Evolutionary conservation across 2,329 filamentous ascomycete genomes (phyloP).

Genomic region (Xylaria sp.): DNA sequence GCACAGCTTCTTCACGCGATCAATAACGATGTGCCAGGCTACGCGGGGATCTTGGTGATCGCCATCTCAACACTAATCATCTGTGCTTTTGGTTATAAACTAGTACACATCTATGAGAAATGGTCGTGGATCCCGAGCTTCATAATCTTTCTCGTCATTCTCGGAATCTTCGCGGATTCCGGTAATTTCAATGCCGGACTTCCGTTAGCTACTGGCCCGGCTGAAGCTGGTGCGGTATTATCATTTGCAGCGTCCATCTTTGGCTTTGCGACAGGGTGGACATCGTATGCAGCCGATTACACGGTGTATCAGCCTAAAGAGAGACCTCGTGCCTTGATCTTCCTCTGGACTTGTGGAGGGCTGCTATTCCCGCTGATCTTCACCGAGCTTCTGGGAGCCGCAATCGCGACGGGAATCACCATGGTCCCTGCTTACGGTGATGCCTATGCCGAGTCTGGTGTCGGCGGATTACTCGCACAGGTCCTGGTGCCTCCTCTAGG

Average conservation of each 20-base stretch:
- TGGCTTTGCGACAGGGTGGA: constrained; percentile 76
- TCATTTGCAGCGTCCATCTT: constrained; percentile 71
- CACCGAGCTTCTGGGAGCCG: constrained; percentile 74
- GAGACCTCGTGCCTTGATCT: constrained; percentile 66
- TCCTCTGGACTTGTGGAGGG: constrained; percentile 71
- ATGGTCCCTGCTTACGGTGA: constrained; percentile 58
- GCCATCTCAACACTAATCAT: constrained; percentile 70
- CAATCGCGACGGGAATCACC: constrained; percentile 68
- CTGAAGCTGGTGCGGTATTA: constrained; percentile 66
- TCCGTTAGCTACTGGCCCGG: constrained; percentile 63
- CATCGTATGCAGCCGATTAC: constrained; percentile 77
- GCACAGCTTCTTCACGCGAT: constrained; percentile 78
- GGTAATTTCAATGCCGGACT: constrained; percentile 64
- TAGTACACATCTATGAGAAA: constrained; percentile 79
- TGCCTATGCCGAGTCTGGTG: constrained; percentile 62
- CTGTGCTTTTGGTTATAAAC: constrained; percentile 75
- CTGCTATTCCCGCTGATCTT: constrained; percentile 75
- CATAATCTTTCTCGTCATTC: constrained; percentile 74
- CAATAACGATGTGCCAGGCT: constrained; percentile 71
- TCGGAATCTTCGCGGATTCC: constrained; percentile 71
- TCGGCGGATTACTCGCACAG: constrained; percentile 70
- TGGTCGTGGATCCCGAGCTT: constrained; percentile 76
- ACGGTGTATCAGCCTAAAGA: constrained; percentile 76
- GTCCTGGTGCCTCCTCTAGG: constrained; percentile 69
- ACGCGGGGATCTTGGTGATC: constrained; percentile 77